Conservation (phyloP, 305 asterid genomes). For the Rubia occidens region DNA sequence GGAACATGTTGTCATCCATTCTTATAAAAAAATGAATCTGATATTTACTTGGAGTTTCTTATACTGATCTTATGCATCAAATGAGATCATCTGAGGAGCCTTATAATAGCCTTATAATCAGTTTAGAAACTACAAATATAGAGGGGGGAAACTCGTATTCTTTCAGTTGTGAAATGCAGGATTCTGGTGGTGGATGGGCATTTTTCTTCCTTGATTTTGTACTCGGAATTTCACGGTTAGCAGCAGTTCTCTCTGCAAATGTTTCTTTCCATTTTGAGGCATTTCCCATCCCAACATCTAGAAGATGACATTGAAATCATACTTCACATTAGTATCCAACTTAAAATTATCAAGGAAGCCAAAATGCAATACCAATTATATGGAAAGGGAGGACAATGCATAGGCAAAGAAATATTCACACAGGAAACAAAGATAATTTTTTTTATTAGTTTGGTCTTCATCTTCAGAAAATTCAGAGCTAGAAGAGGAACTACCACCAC, state of each 20-base stretch:
- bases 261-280: conserved; percentile 78
- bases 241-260: conserved; percentile 57
- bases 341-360: neutral
- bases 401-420: neutral
- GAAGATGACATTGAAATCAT: conserved; percentile 12
- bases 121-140: too few relatives aligned
- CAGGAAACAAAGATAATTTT: conserved; percentile 18
- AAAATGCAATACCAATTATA: neutral
- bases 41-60: too few relatives aligned
- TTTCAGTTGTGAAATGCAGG: too few relatives aligned
- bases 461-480: conserved; percentile 37
- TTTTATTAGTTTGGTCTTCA: conserved; percentile 35
- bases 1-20: too few relatives aligned
- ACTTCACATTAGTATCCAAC: neutral
- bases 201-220: too few relatives aligned
- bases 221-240: too few relatives aligned
- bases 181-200: too few relatives aligned
- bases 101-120: too few relatives aligned
- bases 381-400: neutral
- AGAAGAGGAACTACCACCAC: conserved; percentile 26
- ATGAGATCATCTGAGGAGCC: too few relatives aligned
- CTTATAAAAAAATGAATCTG: too few relatives aligned
- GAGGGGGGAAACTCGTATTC: too few relatives aligned
- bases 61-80: too few relatives aligned
- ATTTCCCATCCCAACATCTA: conserved; percentile 64